A percentile compares a stretch with the other conserved stretches of the same genome.
Evolutionary conservation across 768 basidiomycete genomes (phyloP).

Genomic region (Mycena rosella): DNA sequence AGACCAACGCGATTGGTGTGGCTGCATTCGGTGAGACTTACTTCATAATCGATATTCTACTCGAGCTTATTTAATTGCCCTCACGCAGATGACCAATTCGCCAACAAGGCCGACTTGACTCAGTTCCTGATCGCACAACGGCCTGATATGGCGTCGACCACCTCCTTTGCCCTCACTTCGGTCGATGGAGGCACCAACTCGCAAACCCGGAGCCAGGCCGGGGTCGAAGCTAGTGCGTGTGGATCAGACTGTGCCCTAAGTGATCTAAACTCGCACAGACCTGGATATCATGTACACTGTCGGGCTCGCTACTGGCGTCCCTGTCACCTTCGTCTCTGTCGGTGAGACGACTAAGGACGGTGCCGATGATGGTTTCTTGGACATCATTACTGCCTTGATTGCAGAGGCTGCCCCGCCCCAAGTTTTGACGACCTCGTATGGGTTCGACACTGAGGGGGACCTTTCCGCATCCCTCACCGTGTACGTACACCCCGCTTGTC

Average conservation of each 20-base stretch:
- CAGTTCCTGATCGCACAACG: conserved; percentile 43
- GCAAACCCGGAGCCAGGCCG: conserved; percentile 41
- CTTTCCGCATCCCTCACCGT: conserved; percentile 33
- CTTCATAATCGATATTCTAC: not conserved
- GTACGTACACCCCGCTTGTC: not conserved
- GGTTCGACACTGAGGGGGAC: conserved; percentile 60
- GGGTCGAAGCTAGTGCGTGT: conserved; percentile 44
- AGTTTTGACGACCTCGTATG: conserved; percentile 64
- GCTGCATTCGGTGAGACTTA: conserved; percentile 37
- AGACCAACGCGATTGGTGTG: conserved; percentile 39
- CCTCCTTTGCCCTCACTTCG: conserved; percentile 40
- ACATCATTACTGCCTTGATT: conserved; percentile 35
- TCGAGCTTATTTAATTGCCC: not conserved
- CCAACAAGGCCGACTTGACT: conserved; percentile 37
- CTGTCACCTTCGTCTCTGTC: conserved; percentile 42
- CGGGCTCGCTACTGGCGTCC: conserved; percentile 43
- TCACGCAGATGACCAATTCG: conserved; percentile 31
- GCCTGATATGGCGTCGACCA: conserved; percentile 42
- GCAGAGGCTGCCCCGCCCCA: conserved; percentile 47
- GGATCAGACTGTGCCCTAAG: not conserved
- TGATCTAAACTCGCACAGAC: conserved; percentile 16
- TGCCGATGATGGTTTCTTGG: conserved; percentile 34
- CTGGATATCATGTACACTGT: conserved; percentile 46
- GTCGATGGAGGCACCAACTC: conserved; percentile 46
- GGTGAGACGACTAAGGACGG: conserved; percentile 33